Conservation (phyloP, 1,284 basidiomycete species). For the Naganishia cerealis region DNA sequence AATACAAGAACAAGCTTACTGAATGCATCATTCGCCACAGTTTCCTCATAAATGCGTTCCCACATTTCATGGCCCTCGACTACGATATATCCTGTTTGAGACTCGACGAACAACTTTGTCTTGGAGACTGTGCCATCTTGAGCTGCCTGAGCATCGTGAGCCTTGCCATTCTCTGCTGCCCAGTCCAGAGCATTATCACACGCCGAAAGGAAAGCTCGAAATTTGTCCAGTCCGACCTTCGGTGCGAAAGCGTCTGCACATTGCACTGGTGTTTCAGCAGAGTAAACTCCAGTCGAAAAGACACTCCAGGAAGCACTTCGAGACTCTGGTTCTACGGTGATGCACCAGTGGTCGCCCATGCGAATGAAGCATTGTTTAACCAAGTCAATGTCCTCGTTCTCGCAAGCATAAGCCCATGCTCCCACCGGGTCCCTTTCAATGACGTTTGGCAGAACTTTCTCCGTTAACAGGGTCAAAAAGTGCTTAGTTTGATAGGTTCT, state of each 20-base stretch:
- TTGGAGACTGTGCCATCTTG: not conserved
- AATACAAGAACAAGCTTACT: not conserved
- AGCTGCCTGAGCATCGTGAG: not conserved
- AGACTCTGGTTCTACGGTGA: constrained; percentile 2
- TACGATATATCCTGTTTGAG: not conserved
- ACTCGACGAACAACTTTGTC: not conserved
- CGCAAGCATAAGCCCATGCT: constrained; percentile 18
- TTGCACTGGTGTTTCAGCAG: constrained; percentile 1
- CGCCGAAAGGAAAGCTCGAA: constrained; percentile 11
- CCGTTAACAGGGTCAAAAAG: not conserved
- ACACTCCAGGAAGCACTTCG: constrained; percentile 9
- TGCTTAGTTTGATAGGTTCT: not conserved
- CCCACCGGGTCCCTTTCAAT: constrained; percentile 20
- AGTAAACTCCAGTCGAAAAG: constrained; percentile 2
- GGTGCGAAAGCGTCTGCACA: constrained; percentile 23
- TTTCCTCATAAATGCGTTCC: constrained; percentile 15
- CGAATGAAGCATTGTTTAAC: constrained; percentile 3
- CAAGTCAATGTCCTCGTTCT: not conserved
- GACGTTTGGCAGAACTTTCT: constrained; percentile 5
- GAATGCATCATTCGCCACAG: constrained; percentile 5
- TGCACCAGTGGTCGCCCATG: constrained; percentile 26
- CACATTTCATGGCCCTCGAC: constrained; percentile 10
- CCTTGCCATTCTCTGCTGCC: not conserved
- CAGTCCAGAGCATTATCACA: constrained; percentile 6
- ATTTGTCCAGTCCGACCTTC: constrained; percentile 13